Conservation (phyloP, 495 filamentous ascomycete genomes). For the Pyrenopolyporus hunteri region DNA sequence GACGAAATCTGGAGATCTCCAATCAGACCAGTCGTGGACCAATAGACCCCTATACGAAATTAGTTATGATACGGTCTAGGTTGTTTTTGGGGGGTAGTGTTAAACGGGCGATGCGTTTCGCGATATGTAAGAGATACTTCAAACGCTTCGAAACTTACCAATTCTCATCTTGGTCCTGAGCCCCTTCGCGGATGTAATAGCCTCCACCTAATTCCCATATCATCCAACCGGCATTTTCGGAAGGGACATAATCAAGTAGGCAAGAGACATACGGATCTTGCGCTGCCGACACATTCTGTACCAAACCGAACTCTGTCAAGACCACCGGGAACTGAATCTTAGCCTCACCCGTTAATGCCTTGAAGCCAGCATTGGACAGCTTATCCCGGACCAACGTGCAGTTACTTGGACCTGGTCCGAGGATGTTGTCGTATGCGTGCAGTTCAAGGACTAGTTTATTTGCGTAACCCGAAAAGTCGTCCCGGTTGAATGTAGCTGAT, state of each 20-base stretch:
- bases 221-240: slow-evolving; percentile 60
- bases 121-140: neutral
- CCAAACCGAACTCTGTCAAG: slow-evolving; percentile 58
- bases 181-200: slow-evolving; percentile 59
- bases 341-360: slow-evolving; percentile 56
- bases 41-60: slow-evolving; percentile 43
- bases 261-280: slow-evolving; percentile 55
- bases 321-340: slow-evolving; percentile 54
- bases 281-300: slow-evolving; percentile 46
- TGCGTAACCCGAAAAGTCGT: slow-evolving; percentile 48
- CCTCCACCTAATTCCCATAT: slow-evolving; percentile 62
- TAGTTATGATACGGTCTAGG: neutral
- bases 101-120: neutral
- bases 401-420: slow-evolving; percentile 49
- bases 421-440: slow-evolving; percentile 62
- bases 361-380: slow-evolving; percentile 61
- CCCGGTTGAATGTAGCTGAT: slow-evolving; percentile 49
- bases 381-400: slow-evolving; percentile 52
- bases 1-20: slow-evolving; percentile 46
- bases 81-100: neutral
- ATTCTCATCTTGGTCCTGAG: slow-evolving; percentile 56
- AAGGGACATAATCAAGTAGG: slow-evolving; percentile 52
- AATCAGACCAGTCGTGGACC: slow-evolving; percentile 50
- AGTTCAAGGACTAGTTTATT: slow-evolving; percentile 66
- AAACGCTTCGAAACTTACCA: slow-evolving; percentile 42